These are phyloP conservation scores for Poa pratensis DNA, from an alignment of 176 grass and related monocot species.

Conservation along the genomic window DNA sequence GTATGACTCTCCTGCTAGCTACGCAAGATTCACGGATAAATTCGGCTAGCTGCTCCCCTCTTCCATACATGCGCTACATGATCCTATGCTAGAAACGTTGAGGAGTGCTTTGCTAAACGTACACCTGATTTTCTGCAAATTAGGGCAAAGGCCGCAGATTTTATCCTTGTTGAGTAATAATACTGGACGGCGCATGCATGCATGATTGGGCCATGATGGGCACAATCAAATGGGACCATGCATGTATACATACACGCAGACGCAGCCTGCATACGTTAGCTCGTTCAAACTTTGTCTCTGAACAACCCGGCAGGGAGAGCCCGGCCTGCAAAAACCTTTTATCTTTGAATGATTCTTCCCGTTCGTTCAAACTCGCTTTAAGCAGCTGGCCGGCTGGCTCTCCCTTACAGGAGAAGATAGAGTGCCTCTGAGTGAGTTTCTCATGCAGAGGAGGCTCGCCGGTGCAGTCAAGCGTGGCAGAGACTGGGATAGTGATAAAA, in stretches of 20 bases:
- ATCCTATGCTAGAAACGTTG: background rate
- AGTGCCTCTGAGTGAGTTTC: background rate
- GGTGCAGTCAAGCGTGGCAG: constrained; percentile 29
- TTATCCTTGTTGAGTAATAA: background rate
- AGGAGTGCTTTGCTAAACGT: too few relatives aligned
- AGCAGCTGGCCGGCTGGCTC: background rate
- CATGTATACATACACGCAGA: background rate
- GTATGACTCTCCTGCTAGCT: too few relatives aligned
- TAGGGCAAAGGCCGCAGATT: background rate
- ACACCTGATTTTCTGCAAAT: background rate
- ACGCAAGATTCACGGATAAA: too few relatives aligned
- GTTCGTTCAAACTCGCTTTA: constrained; percentile 35
- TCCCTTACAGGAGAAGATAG: constrained; percentile 11
- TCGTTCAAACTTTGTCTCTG: background rate
- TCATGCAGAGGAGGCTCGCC: background rate
- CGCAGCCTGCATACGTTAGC: background rate
- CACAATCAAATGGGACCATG: background rate
- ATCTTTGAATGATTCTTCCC: constrained; percentile 3
- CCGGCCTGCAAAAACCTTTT: background rate
- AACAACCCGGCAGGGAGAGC: background rate
- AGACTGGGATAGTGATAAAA: background rate
- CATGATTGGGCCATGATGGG: constrained; percentile 13
- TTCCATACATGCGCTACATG: background rate
- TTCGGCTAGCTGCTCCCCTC: too few relatives aligned
- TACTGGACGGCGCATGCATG: background rate